Base-by-base conservation (phyloP, 768 basidiomycete genomes). In the Boletus tomentosulus region DNA sequence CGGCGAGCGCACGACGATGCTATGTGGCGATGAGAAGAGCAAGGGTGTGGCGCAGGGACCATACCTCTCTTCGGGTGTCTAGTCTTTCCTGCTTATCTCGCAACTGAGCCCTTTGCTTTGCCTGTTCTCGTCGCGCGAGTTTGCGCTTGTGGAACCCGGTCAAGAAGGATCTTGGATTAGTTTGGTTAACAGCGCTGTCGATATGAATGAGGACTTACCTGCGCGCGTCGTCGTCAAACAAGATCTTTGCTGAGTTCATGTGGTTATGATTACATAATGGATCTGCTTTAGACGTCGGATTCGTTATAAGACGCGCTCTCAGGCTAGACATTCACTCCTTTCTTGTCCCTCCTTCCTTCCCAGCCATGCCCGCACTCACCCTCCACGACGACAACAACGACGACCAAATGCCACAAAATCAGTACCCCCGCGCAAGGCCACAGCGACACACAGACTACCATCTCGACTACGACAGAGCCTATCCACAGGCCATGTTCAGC, bases 101-200 rank as follows among this genome's bases (percentile, higher is more conserved):
- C 63, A 91, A 84, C 57, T 80, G 72, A 12, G 91, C 90, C 68
- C 81, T 87, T 59, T 83, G 78, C 62, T 82, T 83, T 42, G 85
- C 85, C 46, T 81, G 86, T 61, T 95, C 90, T 58, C 84, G 79
- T 68, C 88, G 91, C 55, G 84, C 86, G 48, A 92, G 72, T 71
- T 96, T 97, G 62, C 94, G 84, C 72, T 95, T 95, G 69, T 89
- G 87, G 68, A 97, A 97, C 27, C 94, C 94, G 16, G 92, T 95
- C 66, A 97, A 74, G 71, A 89, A 97, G 55, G 95, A 87, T 65
- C 93, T 95, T 62, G 33, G 33, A 25, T 10, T 38, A 43, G 48
- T 57, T 38, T 44, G 46, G 13, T 51, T 56, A 53, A 63, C 49
- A 58, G 62, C 56, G 50, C 57, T 27, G 55, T 45, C 52, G 25